Evolutionary conservation across 2,329 filamentous ascomycete species (phyloP), one percentile per base, ranked within the genome.

Genomic region (Bertia moriformis): DNA sequence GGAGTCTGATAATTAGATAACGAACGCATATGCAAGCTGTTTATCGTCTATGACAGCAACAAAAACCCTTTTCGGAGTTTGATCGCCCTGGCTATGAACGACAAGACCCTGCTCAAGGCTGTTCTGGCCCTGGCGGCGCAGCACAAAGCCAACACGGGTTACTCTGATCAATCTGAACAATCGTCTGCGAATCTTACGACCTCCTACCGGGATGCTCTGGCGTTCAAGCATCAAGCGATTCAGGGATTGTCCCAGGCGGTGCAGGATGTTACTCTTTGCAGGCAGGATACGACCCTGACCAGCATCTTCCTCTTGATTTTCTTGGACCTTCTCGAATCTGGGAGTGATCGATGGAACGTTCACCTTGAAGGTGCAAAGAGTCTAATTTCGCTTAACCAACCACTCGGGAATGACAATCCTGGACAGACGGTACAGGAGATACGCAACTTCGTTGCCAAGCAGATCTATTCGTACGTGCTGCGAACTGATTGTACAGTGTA

Each of bases 391-490:
- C 7, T 35, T 7, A 35, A 18, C 15, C 12, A 35, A 15, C n/a
- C 24, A n/a, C 24, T 29, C 10, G 10, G 10, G n/a, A 10, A 29
- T 10, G n/a, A 29, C 10, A 15, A 17, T 17, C 32, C 32, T 18
- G 32, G 32, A 7, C 10, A 18, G 32, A 35, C 32, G 15, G 32
- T 35, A 18, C 32, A 35, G 15, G 32, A 35, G 17, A 10, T 50
- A 1, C 60, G 63, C 14, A 56, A 52, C 36, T 55, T 54, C 45
- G 60, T 54, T 43, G 62, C 59, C 3, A 60, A 54, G 1, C 50
- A 41, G 15, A 12, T 35, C 10, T 54, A 54, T n/a, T 55, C 50
- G 7, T 52, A 48, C 56, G 32, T 35, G 17, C 15, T n/a, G n/a
- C n/a, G n/a, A n/a, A n/a, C n/a, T n/a, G n/a, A n/a, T n/a, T n/a